Evolutionary conservation across 1,284 basidiomycete species (phyloP).

Genomic region (Apiotrichum gracile): DNA sequence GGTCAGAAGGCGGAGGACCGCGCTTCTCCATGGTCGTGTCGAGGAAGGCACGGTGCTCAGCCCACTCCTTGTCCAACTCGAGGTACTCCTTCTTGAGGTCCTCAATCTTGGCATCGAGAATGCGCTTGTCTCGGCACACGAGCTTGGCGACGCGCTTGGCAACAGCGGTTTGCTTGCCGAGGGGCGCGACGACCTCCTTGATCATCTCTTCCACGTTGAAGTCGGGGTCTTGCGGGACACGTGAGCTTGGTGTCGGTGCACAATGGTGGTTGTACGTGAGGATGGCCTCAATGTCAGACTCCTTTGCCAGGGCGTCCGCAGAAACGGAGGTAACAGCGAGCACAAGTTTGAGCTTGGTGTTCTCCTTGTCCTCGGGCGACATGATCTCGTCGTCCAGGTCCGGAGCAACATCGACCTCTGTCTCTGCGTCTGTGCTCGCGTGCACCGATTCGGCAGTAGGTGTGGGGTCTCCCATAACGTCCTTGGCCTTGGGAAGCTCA

Average conservation of each 20-base stretch:
- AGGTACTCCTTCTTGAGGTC: conserved; percentile 63
- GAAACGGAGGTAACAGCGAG: conserved; percentile 17
- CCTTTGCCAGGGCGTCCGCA: neutral
- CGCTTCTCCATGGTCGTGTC: conserved; percentile 50
- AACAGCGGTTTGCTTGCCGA: conserved; percentile 15
- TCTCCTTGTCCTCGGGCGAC: conserved; percentile 8
- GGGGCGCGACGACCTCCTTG: conserved; percentile 13
- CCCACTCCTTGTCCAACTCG: conserved; percentile 63
- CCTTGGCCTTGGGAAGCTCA: neutral
- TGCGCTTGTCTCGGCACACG: conserved; percentile 43
- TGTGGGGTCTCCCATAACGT: conserved; percentile 1
- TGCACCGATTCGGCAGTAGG: conserved; percentile 27
- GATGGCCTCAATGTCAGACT: conserved; percentile 19
- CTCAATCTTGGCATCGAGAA: conserved; percentile 55
- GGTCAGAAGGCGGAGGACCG: conserved; percentile 33
- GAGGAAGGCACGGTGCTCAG: conserved; percentile 61
- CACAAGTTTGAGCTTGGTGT: conserved; percentile 14
- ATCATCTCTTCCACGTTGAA: conserved; percentile 14
- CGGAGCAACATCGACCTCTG: conserved; percentile 2
- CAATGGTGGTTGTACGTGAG: conserved; percentile 27
- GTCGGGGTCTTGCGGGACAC: conserved; percentile 6
- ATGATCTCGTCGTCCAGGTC: conserved; percentile 1
- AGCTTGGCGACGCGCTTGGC: conserved; percentile 14
- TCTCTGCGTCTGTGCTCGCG: conserved; percentile 28
- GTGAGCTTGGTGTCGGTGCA: conserved; percentile 17